Evolutionary conservation across 192 early-diverging fungal species (phyloP), one percentile per base, ranked within the genome.

Genomic region (Chytriomyces sp.): DNA sequence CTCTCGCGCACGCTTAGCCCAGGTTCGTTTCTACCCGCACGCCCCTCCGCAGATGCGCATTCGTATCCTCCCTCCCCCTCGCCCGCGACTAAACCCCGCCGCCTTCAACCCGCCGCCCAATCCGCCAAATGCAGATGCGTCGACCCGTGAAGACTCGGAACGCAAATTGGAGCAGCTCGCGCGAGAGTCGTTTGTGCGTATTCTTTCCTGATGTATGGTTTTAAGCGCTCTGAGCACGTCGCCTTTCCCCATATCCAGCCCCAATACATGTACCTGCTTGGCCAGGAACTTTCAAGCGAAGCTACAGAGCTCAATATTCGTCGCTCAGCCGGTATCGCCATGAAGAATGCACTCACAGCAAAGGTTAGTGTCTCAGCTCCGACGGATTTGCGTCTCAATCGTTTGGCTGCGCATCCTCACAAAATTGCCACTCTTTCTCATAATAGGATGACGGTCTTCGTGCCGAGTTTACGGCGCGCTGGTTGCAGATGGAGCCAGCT

Each of bases 271-370:
- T 69, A 54, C 65, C 26, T 78, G 70, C 84, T 98, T 33, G 85
- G 85, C 64, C 90, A 92, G 72, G 93, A 95, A 78, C 89, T 99
- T 32, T 84, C 86, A 30, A 94, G 89, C 71, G 94, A 96, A 75
- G 80, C 81, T 68, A 84, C 80, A 58, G 77, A 81, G 39, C 69
- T 83, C 14, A 62, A 79, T 33, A 89, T 93, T 78, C 90, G 96
- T 69, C 81, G 81, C 34, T 86, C 91, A 22, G 95, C 96, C 34
- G 97, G 93, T 80, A 78, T 99, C 64, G 90, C 91, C 44, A 80
- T 99, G 70, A 99, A 99, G 88, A 99, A 99, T 80, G 81, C 92
- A 52, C 79, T 99, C 66, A 82, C 86, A 6, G 91, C 94, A 61
- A 94, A 91, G 86, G 95, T 93, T 84, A 26, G 75, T 77, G 32